phyloP scores from a whole-genome alignment of 2,329 filamentous ascomycete genomes.

The Blumeriella jaapii region DNA sequence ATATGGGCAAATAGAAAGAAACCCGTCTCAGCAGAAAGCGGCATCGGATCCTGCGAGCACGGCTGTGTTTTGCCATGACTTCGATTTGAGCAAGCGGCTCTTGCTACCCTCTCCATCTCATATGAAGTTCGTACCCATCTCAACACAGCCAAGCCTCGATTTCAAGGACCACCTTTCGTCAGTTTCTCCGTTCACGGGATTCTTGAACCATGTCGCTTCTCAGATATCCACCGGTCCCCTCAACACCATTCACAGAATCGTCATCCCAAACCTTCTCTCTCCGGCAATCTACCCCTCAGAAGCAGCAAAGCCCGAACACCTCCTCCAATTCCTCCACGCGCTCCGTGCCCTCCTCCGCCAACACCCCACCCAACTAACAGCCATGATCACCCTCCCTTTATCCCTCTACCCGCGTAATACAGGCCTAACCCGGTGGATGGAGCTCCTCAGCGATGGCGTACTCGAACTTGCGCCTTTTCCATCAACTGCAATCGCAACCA shows the following conservation, averaged over 20 bases:
- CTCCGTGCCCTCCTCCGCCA: slow-evolving; percentile 64
- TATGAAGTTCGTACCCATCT: slow-evolving; percentile 39
- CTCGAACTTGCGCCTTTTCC: slow-evolving; percentile 71
- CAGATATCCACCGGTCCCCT: slow-evolving; percentile 43
- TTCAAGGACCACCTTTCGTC: slow-evolving; percentile 24
- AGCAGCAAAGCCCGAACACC: slow-evolving; percentile 55
- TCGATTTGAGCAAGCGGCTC: slow-evolving; percentile 59
- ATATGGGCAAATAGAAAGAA: slow-evolving; percentile 16
- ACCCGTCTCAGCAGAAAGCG: slow-evolving; percentile 9
- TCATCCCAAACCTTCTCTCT: slow-evolving; percentile 77
- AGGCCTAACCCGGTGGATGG: slow-evolving; percentile 75
- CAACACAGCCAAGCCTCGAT: slow-evolving; percentile 20
- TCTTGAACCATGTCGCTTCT: slow-evolving; percentile 47
- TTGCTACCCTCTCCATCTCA: slow-evolving; percentile 40
- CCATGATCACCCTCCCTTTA: slow-evolving; percentile 66
- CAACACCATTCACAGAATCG: slow-evolving; percentile 61
- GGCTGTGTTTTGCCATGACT: slow-evolving; percentile 55
- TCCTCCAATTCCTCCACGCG: slow-evolving; percentile 72
- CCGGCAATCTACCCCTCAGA: slow-evolving; percentile 71
- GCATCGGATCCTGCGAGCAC: slow-evolving; percentile 7
- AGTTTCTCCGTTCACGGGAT: slow-evolving; percentile 48
- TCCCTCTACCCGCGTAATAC: slow-evolving; percentile 66
- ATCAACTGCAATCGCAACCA: slow-evolving; percentile 34
- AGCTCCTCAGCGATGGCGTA: slow-evolving; percentile 74
- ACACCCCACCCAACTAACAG: slow-evolving; percentile 53